Evolutionary conservation across 768 basidiomycete species (phyloP), one percentile per base, ranked within the genome.

Genomic region (Boletus eberwhitei): DNA sequence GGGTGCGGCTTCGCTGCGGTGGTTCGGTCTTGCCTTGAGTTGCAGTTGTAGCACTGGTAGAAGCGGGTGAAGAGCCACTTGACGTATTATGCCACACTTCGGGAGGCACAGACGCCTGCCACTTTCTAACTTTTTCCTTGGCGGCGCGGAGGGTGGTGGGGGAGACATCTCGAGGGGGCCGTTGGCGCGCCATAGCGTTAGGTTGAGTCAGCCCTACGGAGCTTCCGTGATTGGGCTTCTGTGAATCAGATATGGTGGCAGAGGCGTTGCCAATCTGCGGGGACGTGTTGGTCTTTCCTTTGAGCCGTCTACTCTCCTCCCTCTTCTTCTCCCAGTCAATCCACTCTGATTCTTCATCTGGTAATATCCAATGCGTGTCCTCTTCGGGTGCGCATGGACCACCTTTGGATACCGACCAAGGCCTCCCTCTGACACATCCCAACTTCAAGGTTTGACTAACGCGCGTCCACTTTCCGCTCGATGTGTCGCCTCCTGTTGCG

Each of bases 291-390:
- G 54, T 60, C 45, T 55, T 64, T 40, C 42, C 53, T 42, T 58
- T 65, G 44, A 60, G 48, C 17, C 61, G 52, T 38, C 58, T 61
- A 5, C 34, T 36, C 34, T 61, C 63, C 51, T 62, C 59, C 47
- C 60, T 64, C 55, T 61, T 66, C 54, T 57, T 68, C 65, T 82
- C 80, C 73, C 74, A 78, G 24, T 73, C 72, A 14, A 70, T 55
- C 80, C 82, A 82, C 35, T 78, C 76, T 42, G 72, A 72, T 62
- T 83, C 82, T 17, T 75, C 77, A 24, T 73, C 72, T 12, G 79
- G 78, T 58, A 82, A 50, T 59, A 73, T 62, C 67, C 69, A 70
- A 34, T 69, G 65, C 21, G 62, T 53, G 22, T 59, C 57, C 59
- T 57, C 71, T 52, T 61, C 69, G 40, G 16, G 59, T 55, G 43